A percentile compares a stretch with the other conserved stretches of the same genome.
Conservation (phyloP, 768 basidiomycete genomes). For the Clavaria fumosa region DNA sequence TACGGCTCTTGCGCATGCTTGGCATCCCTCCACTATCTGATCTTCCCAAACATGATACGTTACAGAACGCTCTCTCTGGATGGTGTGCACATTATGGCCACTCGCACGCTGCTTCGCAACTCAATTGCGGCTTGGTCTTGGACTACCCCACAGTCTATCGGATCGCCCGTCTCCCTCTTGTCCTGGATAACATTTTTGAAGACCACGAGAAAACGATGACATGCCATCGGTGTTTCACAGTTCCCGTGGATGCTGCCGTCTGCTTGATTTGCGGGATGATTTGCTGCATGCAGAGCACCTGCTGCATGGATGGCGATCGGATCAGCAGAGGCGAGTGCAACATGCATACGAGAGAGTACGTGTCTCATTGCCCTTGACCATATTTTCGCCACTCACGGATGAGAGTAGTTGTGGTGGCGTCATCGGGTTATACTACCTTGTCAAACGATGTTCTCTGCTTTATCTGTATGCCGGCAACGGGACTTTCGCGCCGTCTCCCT, state of each 20-base stretch:
- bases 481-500: conserved; percentile 79
- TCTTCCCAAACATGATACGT: conserved; percentile 67
- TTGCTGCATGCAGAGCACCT: conserved; percentile 84
- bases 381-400: conserved; percentile 3
- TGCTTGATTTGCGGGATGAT: conserved; percentile 83
- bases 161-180: conserved; percentile 62
- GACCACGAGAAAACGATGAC: conserved; percentile 54
- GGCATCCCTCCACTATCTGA: conserved; percentile 68
- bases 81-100: conserved; percentile 87
- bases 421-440: conserved; percentile 78
- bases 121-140: conserved; percentile 63
- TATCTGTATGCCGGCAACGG: conserved; percentile 84
- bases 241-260: conserved; percentile 76
- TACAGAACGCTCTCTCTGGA: conserved; percentile 78
- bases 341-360: conserved; percentile 86
- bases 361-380: conserved; percentile 12
- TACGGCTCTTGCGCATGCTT: conserved; percentile 56
- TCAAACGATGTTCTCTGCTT: conserved; percentile 81
- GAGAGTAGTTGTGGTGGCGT: conserved; percentile 69
- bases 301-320: conserved; percentile 62
- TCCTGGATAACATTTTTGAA: conserved; percentile 75
- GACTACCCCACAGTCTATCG: conserved; percentile 79
- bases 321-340: conserved; percentile 81
- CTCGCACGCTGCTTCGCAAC: conserved; percentile 61
- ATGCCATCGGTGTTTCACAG: conserved; percentile 63